A percentile compares a stretch with the other conserved stretches of the same genome.
Conservation (phyloP, 106 monocot species). For the Dioscorea dumetorum region DNA sequence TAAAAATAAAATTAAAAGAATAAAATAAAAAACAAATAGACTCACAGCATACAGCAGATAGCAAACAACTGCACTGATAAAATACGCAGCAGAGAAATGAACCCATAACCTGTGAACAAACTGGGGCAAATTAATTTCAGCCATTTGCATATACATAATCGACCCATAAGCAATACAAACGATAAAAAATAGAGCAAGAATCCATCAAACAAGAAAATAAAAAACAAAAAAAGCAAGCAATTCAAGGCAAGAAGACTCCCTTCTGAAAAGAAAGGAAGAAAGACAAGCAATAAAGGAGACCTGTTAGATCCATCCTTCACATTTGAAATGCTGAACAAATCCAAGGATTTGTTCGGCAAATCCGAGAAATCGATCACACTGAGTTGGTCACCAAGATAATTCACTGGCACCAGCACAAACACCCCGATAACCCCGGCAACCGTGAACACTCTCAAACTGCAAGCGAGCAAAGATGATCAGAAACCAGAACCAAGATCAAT, state of each 20-base stretch:
- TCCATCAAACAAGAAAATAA: too few species aligned
- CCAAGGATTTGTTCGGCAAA: conserved; percentile 73
- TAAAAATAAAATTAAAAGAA: too few species aligned
- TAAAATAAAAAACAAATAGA: neutral
- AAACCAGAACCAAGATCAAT: neutral
- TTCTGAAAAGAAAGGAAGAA: too few species aligned
- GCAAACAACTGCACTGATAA: conserved; percentile 75
- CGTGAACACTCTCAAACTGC: conserved; percentile 85
- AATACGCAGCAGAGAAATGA: conserved; percentile 93
- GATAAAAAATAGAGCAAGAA: too few species aligned
- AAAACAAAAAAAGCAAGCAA: too few species aligned
- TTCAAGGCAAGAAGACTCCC: too few species aligned
- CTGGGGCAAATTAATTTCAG: too few species aligned
- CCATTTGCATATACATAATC: too few species aligned
- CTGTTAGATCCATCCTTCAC: conserved; percentile 81
- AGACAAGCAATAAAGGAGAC: conserved; percentile 21
- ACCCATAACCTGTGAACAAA: conserved; percentile 80
- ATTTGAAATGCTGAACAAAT: conserved; percentile 93
- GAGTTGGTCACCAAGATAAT: conserved; percentile 73
- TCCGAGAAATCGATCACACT: conserved; percentile 55
- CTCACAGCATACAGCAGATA: conserved; percentile 90
- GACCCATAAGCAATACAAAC: too few species aligned
- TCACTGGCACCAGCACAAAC: conserved; percentile 75
- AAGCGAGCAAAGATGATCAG: neutral
- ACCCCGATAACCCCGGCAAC: conserved; percentile 70